Conservation (phyloP, 805 yeast genomes). For the Wickerhamomyces queroliae region DNA sequence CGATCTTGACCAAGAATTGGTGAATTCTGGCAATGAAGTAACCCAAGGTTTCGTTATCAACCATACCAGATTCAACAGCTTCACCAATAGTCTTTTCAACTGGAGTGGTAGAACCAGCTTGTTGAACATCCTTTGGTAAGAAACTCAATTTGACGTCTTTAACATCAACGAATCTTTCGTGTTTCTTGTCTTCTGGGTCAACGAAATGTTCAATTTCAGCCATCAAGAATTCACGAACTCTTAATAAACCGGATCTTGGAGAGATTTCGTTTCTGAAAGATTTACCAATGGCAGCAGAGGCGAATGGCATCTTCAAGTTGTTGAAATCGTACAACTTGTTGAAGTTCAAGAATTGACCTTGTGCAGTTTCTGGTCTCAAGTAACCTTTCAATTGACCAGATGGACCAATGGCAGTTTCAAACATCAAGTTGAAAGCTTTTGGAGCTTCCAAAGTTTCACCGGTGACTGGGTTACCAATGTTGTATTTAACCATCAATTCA, state of each 20-base stretch:
- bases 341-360: slow-evolving; percentile 97
- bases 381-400: slow-evolving; percentile 94
- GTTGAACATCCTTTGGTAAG: slow-evolving; percentile 84
- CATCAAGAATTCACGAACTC: slow-evolving; percentile 98
- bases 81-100: slow-evolving; percentile 72
- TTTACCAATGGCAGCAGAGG: slow-evolving; percentile 98
- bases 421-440: slow-evolving; percentile 94
- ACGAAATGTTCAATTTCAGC: slow-evolving; percentile 99
- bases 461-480: slow-evolving; percentile 89
- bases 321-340: slow-evolving; percentile 89
- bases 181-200: slow-evolving; percentile 85
- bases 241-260: slow-evolving; percentile 94
- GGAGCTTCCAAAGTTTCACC: slow-evolving; percentile 86
- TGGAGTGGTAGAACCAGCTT: slow-evolving; percentile 72
- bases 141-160: slow-evolving; percentile 68
- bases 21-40: slow-evolving; percentile 94
- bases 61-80: slow-evolving; percentile 82
- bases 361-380: slow-evolving; percentile 98
- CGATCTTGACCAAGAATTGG: slow-evolving; percentile 77
- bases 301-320: slow-evolving; percentile 97
- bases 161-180: slow-evolving; percentile 73
- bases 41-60: slow-evolving; percentile 96
- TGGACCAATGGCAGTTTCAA: slow-evolving; percentile 98
- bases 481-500: slow-evolving; percentile 73
- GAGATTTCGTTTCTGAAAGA: slow-evolving; percentile 98